Conservation (phyloP, 2,329 filamentous ascomycete species). For the Ophiosphaerella korrae region DNA sequence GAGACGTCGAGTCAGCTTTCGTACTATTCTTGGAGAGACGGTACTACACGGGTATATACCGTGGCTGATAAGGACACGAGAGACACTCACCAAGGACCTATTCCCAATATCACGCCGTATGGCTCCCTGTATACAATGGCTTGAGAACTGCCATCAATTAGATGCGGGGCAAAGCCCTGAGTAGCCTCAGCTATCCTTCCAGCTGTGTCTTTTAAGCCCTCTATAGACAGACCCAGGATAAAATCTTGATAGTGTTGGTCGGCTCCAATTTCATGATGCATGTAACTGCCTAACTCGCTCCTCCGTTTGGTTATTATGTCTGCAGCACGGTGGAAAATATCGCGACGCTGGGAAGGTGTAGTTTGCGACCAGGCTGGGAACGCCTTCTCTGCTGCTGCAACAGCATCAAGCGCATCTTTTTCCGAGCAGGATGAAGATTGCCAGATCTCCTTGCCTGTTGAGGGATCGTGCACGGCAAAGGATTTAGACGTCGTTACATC, state of each 20-base stretch:
- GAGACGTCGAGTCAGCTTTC: background rate
- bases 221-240: too few species aligned
- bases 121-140: slow-evolving; percentile 76
- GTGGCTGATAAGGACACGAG: too few species aligned
- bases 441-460: slow-evolving; percentile 58
- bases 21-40: too few species aligned
- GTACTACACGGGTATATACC: too few species aligned
- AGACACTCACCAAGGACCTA: slow-evolving; percentile 75
- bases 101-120: slow-evolving; percentile 77
- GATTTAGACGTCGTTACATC: slow-evolving; percentile 55
- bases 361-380: slow-evolving; percentile 71
- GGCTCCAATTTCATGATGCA: slow-evolving; percentile 64
- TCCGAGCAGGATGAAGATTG: slow-evolving; percentile 63
- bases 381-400: slow-evolving; percentile 67
- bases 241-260: slow-evolving; percentile 1
- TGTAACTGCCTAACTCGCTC: slow-evolving; percentile 65
- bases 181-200: slow-evolving; percentile 51
- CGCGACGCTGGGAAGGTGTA: slow-evolving; percentile 65
- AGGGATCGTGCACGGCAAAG: slow-evolving; percentile 64
- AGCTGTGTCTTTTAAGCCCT: slow-evolving; percentile 51
- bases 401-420: slow-evolving; percentile 61
- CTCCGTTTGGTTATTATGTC: slow-evolving; percentile 65
- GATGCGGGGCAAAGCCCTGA: slow-evolving; percentile 57
- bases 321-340: slow-evolving; percentile 72
- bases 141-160: slow-evolving; percentile 56